Conservation (phyloP, 2,329 filamentous ascomycete species). For the Ceratocystis lukuohia region DNA sequence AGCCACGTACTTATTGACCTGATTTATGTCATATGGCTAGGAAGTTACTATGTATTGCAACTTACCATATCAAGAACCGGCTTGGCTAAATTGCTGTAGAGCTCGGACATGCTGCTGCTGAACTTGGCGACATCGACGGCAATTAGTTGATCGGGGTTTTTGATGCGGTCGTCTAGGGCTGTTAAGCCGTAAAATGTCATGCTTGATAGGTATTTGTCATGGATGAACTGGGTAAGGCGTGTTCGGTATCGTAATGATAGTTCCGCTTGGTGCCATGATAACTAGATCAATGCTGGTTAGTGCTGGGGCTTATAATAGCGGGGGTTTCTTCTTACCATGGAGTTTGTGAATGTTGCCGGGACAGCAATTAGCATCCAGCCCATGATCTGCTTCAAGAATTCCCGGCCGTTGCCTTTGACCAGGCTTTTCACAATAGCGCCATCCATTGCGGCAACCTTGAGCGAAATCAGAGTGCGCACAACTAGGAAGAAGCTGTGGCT, state of each 20-base stretch:
- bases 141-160: constrained; percentile 95
- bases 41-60: not conserved
- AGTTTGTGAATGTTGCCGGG: constrained; percentile 95
- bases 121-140: constrained; percentile 95
- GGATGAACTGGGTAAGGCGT: constrained; percentile 83
- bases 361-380: constrained; percentile 99
- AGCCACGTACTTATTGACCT: constrained; percentile 19
- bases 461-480: constrained; percentile 75
- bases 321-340: constrained; percentile 52
- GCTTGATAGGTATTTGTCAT: constrained; percentile 90
- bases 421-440: constrained; percentile 83
- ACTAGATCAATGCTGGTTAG: constrained; percentile 34
- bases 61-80: constrained; percentile 79
- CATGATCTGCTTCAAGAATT: constrained; percentile 74
- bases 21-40: not conserved
- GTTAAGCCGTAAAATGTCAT: constrained; percentile 97
- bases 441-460: constrained; percentile 94
- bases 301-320: not conserved
- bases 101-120: constrained; percentile 82
- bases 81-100: constrained; percentile 94
- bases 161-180: constrained; percentile 90
- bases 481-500: constrained; percentile 92
- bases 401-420: constrained; percentile 78
- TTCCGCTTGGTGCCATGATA: constrained; percentile 94
- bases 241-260: constrained; percentile 86